Evolutionary conservation across 148 eudicot genomes (phyloP).

Genomic region (Polygonum maritimum): DNA sequence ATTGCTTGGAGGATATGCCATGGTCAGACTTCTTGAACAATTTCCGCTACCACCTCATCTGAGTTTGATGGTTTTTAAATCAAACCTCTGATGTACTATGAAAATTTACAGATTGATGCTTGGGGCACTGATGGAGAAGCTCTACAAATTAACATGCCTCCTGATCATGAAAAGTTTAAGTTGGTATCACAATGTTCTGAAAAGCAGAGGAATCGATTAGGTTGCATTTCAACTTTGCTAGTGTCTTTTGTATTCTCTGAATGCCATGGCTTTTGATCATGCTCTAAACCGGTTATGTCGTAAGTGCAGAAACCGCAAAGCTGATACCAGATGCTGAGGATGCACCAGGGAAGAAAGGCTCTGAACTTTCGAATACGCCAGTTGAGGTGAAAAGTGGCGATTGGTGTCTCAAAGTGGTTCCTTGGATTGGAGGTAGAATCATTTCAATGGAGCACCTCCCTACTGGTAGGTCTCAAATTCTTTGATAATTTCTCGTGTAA

Average conservation of each 20-base stretch:
- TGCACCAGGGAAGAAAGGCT: slow-evolving; percentile 52
- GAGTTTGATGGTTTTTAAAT: not conserved
- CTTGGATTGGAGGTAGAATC: slow-evolving; percentile 98
- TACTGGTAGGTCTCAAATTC: slow-evolving; percentile 45
- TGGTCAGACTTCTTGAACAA: slow-evolving; percentile 30
- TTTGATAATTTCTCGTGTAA: not conserved
- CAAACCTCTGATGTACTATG: not conserved
- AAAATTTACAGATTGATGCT: slow-evolving; percentile 51
- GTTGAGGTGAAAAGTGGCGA: slow-evolving; percentile 71
- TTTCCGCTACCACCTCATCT: not conserved
- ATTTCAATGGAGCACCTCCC: slow-evolving; percentile 92
- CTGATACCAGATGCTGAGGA: slow-evolving; percentile 63
- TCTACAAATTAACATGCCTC: slow-evolving; percentile 60
- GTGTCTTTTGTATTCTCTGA: not conserved
- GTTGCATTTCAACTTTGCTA: slow-evolving; percentile 15
- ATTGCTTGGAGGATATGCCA: slow-evolving; percentile 63
- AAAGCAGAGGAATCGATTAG: slow-evolving; percentile 46
- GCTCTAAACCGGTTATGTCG: not conserved
- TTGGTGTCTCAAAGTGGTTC: slow-evolving; percentile 89
- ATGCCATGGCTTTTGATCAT: not conserved
- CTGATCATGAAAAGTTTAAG: slow-evolving; percentile 53
- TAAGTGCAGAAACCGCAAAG: slow-evolving; percentile 62
- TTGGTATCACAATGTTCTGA: slow-evolving; percentile 44
- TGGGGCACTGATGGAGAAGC: slow-evolving; percentile 81
- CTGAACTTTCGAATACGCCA: slow-evolving; percentile 73